Evolutionary conservation across 2,329 filamentous ascomycete species (phyloP), one percentile per base, ranked within the genome.

Genomic region (Raffaelea ambrosiae): DNA sequence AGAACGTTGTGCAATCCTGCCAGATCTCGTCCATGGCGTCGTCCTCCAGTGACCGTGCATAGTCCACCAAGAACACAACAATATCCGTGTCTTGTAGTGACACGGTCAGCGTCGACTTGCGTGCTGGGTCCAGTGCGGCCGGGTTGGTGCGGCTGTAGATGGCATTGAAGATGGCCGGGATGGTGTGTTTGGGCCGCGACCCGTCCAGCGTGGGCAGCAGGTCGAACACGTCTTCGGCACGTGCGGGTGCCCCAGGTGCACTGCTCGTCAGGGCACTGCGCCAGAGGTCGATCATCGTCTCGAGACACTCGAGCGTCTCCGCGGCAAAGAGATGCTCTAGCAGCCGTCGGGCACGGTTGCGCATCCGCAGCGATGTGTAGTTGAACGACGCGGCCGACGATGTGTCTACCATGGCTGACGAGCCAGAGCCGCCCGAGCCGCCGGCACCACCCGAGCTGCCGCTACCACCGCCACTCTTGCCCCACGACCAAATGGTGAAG

Each of bases 21-120:
- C 93, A 98, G 43, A 98, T 95, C 65, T 98, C 93, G 58, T 98
- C 93, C 77, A 96, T 91, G 16, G 93, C 86, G 68, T 98, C 93
- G 58, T 98, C 93, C 59, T 98, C 93, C 13, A 97, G 73, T 0
- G 90, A 93, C 26, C 79, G 79, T 1, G 89, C 84, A 63, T 98
- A 98, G 53, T 93, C 86, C 8, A 95, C 86, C 40, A 97, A 67
- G 63, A 98, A 98, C 9, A 85, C 79, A 9, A 91, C 87, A 11
- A 98, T 71, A 58, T 96, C 90, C 1, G 80, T 78, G 58, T 96
- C 89, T 47, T 82, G 81, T 10, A 98, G 69, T 43, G 87, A 84
- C 18, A 93, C 86, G 0, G 91, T 95, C 62, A 97, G 71, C 2
- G 88, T 94, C 16, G 91, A 97, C 63, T 89, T 88, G 42, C 89